A percentile compares a stretch with the other conserved stretches of the same genome.
phyloP scores from a whole-genome alignment of 345 rosid species.

The Hypericum perforatum region DNA sequence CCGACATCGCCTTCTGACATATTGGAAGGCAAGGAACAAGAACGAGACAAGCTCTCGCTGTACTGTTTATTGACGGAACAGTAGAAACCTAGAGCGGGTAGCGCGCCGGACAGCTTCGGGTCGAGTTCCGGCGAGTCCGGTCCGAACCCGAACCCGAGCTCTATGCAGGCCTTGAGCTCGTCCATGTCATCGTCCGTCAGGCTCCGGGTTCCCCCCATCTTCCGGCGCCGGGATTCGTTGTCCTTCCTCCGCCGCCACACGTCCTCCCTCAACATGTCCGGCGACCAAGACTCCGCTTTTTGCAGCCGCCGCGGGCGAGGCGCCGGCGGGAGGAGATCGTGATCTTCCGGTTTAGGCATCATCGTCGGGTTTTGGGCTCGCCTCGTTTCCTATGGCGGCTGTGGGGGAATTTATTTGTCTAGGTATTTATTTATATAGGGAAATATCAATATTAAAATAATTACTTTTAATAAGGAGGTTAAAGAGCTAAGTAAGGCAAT shows the following conservation, averaged over 20 bases:
- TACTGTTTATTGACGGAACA: conserved; percentile 68
- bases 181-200: conserved; percentile 70
- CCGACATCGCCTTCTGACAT: conserved; percentile 34
- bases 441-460: too few species aligned
- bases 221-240: conserved; percentile 8
- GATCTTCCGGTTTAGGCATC: conserved; percentile 2
- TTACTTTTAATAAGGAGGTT: too few species aligned
- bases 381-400: neutral
- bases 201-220: conserved; percentile 27
- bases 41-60: conserved; percentile 37
- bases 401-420: neutral
- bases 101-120: conserved; percentile 47
- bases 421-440: too few species aligned
- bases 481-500: too few species aligned
- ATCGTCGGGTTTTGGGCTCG: neutral
- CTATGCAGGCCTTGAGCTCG: conserved; percentile 78
- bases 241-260: conserved; percentile 56
- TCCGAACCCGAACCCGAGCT: conserved; percentile 72
- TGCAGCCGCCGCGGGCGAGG: conserved; percentile 23
- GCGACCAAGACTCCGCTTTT: conserved; percentile 75
- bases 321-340: conserved; percentile 4
- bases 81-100: conserved; percentile 71
- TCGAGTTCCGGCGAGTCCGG: conserved; percentile 56
- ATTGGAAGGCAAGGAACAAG: conserved; percentile 50
- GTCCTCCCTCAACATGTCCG: conserved; percentile 62